Evolutionary conservation across 495 filamentous ascomycete genomes (phyloP).

Genomic region (Podospora tetraspora): DNA sequence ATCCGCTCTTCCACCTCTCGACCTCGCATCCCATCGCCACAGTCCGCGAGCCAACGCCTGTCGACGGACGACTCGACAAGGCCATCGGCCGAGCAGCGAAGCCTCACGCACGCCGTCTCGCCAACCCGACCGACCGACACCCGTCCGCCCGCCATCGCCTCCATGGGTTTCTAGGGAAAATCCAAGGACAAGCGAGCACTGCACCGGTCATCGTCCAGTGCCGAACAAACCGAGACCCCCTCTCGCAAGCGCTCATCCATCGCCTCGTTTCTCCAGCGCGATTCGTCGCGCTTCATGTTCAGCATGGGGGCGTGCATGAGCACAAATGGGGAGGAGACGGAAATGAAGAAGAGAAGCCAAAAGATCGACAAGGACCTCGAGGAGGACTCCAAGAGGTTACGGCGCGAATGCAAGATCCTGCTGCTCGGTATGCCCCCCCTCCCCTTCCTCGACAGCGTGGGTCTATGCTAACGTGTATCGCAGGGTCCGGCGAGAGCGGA

Average conservation of each 20-base stretch:
- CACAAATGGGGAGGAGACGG: slow-evolving; percentile 69
- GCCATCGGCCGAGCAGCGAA: neutral
- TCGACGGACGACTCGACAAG: neutral
- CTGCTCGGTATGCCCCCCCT: slow-evolving; percentile 65
- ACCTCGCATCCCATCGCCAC: neutral
- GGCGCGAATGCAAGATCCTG: slow-evolving; percentile 97
- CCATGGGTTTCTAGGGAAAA: slow-evolving; percentile 25
- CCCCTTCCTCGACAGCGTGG: neutral
- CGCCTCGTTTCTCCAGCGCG: slow-evolving; percentile 11
- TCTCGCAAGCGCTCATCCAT: slow-evolving; percentile 6
- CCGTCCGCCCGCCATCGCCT: slow-evolving; percentile 6
- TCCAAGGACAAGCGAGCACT: slow-evolving; percentile 17
- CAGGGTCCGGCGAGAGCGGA: slow-evolving; percentile 95
- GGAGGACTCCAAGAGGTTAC: slow-evolving; percentile 83
- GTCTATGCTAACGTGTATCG: neutral
- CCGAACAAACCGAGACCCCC: neutral
- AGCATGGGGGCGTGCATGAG: slow-evolving; percentile 91
- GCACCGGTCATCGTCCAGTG: slow-evolving; percentile 8
- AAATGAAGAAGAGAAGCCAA: slow-evolving; percentile 91
- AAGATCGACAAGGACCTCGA: slow-evolving; percentile 87
- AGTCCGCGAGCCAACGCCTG: neutral
- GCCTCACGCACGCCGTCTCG: neutral
- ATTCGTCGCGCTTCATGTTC: slow-evolving; percentile 26
- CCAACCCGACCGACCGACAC: too few species aligned
- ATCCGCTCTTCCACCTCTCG: neutral